Base-by-base conservation (phyloP, 129 eudicot species). In the Kitagawia praeruptora region DNA sequence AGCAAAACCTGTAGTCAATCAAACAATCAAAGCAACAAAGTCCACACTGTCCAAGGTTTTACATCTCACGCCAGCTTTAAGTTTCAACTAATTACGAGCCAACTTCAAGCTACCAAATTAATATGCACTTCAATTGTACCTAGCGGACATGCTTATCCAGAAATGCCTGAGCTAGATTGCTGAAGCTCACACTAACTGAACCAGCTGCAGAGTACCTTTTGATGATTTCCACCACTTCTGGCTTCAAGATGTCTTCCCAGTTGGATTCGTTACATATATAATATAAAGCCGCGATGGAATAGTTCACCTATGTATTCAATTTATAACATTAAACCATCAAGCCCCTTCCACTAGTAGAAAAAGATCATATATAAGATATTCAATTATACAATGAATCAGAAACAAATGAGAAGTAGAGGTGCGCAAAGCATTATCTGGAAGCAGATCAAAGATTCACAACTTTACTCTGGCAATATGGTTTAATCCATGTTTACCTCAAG, bases 141-240 rank as follows among this genome's bases (percentile, higher is more conserved):
- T 58, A 54, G 77, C 39, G 70, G 49, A 84, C 87, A 78, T 89
- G 89, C 86, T 88, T 92, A 81, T 94, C 98, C 83, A 92, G 74
- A 77, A 94, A 88, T 23, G 93, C 89, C 80, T 81, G 94, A 79
- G 93, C 98, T 40, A 91, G 87, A 81, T 93, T 91, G 81, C 91
- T 75, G 83, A 93, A 91, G 83, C 91, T 80, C 74, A 81, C 87
- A 48, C 87, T 87, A 79, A 89, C 89, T 23, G 77, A 80, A 71
- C 96, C 92, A 39, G 92, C 87, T 45, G 89, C 89, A 75, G 93
- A 93, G 83, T 86, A 91, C 84, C 89, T 82, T 83, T 77, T 82
- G 34, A 94, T 86, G 77, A 87, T 76, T 70, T 94, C 93, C 76
- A 91, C 87, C 67, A 87, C 94, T 82, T 88, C 93, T 4, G 93